Percentiles rank a stretch among this genome's conserved stretches.
Evolutionary conservation across 345 rosid genomes (phyloP).

Genomic region (Melaleuca alternifolia): DNA sequence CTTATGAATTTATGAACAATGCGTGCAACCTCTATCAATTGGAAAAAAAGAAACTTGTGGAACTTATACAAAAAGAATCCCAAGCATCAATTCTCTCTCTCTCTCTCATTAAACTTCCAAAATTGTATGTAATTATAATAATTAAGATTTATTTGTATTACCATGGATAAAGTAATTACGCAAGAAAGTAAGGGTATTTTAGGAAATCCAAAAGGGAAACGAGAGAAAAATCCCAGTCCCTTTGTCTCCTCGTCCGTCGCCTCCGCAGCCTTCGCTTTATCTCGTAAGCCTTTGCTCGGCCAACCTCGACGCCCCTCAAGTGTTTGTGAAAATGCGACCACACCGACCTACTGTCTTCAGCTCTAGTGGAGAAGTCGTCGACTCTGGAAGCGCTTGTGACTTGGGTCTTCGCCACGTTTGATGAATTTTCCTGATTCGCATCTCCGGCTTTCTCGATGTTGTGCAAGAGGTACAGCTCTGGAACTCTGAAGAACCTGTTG

Average conservation of each 20-base stretch:
- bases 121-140: background rate
- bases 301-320: background rate
- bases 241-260: background rate
- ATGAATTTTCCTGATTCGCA: background rate
- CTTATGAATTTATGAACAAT: background rate
- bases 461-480: slow-evolving; percentile 10
- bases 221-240: background rate
- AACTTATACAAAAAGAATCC: background rate
- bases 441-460: slow-evolving; percentile 12
- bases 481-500: slow-evolving; percentile 18
- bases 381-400: background rate
- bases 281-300: background rate
- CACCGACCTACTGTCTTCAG: background rate
- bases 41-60: background rate
- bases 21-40: background rate
- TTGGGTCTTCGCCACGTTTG: background rate
- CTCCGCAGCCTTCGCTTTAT: background rate
- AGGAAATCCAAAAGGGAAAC: background rate
- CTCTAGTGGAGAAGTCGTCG: background rate
- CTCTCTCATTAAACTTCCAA: background rate
- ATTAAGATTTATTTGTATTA: background rate
- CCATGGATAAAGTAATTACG: background rate
- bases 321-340: background rate
- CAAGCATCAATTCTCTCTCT: background rate
- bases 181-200: background rate